Base-by-base conservation (phyloP, 2,329 filamentous ascomycete species). In the Tolypocladium cylindrosporum region DNA sequence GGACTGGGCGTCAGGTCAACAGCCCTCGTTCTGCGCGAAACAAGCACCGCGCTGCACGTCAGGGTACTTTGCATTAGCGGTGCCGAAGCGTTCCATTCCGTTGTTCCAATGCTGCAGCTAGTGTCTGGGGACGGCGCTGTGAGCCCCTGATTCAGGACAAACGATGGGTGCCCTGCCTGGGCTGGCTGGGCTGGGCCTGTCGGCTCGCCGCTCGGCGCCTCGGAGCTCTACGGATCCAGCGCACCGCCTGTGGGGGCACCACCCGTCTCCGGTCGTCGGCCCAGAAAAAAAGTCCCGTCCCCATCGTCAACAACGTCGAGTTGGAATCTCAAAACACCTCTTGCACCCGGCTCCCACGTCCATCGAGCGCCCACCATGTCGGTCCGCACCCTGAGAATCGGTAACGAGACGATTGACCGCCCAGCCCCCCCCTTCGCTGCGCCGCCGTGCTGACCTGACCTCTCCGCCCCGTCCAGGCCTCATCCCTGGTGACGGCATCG, bases 401-500 rank as follows among this genome's bases (percentile, higher is more conserved):
- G 74, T 76, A 66, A 57, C 31, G 19, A 52, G 48, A 51, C 27
- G 61, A 56, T 52, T 41, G n/a, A 37, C 37, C 55, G 13, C 50
- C 40, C 41, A 34, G 13, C n/a, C 53, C 36, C 27, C 55, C 51
- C 55, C n/a, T 14, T n/a, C 13, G 43, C 31, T 36, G 40, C n/a
- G 1, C 3, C 42, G 37, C 24, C 19, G 11, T 16, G 34, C 24
- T 50, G 16, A 40, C 42, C 16, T 24, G 34, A 4, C 11, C 54
- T 2, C 36, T 14, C 9, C 41, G 41, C 40, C 27, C 42, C 48
- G 39, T 9, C n/a, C 64, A 96, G 92, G 92, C 73, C 89, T 97
- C 68, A 97, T 99, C 72, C 90, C 94, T 68, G 94, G 94, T 71
- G 94, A 99, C 77, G 94, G 94, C 75, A 99, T 99, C 77, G 94